Evolutionary conservation across 129 eudicot genomes (phyloP).

Genomic region (Centaurea solstitialis): DNA sequence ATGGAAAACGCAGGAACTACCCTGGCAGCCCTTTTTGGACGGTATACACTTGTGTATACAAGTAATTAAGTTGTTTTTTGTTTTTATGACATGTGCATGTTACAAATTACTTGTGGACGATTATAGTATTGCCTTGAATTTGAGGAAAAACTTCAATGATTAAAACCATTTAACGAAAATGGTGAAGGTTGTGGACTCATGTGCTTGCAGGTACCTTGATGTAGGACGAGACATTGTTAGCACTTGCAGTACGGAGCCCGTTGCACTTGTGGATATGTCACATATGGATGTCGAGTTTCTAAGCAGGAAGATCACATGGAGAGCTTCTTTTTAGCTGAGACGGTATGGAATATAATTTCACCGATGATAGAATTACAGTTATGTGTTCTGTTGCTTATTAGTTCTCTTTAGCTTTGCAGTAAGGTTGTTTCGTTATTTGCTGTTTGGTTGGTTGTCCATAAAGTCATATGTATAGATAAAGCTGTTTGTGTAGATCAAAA

Average conservation of each 20-base stretch:
- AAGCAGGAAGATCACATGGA: conserved; percentile 98
- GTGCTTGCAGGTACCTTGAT: conserved; percentile 75
- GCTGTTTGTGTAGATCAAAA: too few relatives aligned
- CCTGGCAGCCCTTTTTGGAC: too few relatives aligned
- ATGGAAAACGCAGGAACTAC: too few relatives aligned
- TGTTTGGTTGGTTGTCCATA: too few relatives aligned
- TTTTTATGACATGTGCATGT: too few relatives aligned
- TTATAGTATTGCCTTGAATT: background rate
- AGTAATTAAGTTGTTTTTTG: too few relatives aligned
- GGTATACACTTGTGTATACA: too few relatives aligned
- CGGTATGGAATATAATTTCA: conserved; percentile 44
- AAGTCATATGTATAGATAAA: too few relatives aligned
- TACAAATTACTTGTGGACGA: too few relatives aligned
- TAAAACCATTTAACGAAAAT: background rate
- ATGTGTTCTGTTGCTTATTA: background rate
- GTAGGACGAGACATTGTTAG: conserved; percentile 90
- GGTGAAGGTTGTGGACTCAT: background rate
- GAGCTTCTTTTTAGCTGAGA: conserved; percentile 97
- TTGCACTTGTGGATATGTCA: conserved; percentile 99
- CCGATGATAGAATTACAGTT: background rate
- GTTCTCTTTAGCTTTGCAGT: too few relatives aligned
- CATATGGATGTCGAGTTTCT: conserved; percentile 88
- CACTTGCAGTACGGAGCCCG: conserved; percentile 85
- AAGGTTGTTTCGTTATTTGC: too few relatives aligned
- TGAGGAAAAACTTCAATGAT: background rate